Conservation (phyloP, 1,139 yeast species). For the Kodamaea sp. region DNA sequence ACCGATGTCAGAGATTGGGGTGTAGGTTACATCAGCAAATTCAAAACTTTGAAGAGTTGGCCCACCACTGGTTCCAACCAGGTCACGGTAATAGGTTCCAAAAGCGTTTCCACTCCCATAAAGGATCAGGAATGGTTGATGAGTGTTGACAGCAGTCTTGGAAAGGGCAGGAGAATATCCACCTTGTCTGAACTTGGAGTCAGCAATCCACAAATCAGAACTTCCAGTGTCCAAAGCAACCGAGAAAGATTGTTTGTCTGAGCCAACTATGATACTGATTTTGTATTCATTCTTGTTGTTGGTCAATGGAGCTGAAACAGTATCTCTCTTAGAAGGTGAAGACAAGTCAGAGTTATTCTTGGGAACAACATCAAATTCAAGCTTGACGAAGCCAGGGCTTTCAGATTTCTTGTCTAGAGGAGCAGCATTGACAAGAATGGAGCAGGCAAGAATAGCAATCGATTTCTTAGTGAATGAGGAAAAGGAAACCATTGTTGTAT, state of each 20-base stretch:
- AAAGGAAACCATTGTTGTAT: no score
- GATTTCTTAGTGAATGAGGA: no score
- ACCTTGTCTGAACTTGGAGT: not conserved
- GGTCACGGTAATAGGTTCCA: slow-evolving; percentile 21
- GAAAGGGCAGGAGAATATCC: slow-evolving; percentile 7
- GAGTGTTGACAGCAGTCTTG: slow-evolving; percentile 4
- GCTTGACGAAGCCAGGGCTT: slow-evolving; percentile 14
- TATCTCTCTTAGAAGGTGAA: slow-evolving; percentile 2
- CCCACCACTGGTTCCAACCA: slow-evolving; percentile 14
- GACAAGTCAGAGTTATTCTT: not conserved
- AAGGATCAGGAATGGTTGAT: slow-evolving; percentile 12
- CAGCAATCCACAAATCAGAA: slow-evolving; percentile 22
- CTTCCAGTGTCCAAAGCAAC: slow-evolving; percentile 23
- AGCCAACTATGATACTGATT: slow-evolving; percentile 10
- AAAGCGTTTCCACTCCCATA: slow-evolving; percentile 18
- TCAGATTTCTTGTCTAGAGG: no score
- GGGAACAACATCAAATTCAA: slow-evolving; percentile 13
- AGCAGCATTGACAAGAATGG: no score
- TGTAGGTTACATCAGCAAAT: slow-evolving; percentile 22
- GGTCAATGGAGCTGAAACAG: slow-evolving; percentile 3
- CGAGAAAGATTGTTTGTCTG: slow-evolving; percentile 9
- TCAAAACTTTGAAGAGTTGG: slow-evolving; percentile 15
- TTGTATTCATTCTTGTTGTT: slow-evolving; percentile 9
- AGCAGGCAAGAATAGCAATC: no score
- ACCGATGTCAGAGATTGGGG: slow-evolving; percentile 19